phyloP scores from a whole-genome alignment of 176 grass and related monocot species.

The Themeda triandra region DNA sequence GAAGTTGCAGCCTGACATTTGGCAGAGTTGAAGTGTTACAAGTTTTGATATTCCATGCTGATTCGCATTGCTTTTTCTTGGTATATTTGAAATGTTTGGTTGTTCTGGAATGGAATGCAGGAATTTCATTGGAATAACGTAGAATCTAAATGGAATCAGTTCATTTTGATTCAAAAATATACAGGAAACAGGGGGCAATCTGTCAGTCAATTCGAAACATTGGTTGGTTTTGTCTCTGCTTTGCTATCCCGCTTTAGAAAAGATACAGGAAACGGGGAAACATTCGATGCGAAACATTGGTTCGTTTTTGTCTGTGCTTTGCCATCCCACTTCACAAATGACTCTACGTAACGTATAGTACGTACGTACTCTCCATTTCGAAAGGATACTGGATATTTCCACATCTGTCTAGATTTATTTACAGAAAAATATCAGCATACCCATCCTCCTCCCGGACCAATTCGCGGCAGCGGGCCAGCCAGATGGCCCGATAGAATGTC shows the following conservation, averaged over 20 bases:
- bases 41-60: not conserved
- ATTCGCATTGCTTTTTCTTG: not conserved
- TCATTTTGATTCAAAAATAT: not conserved
- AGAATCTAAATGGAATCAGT: not conserved
- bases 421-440: not conserved
- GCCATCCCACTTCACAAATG: not conserved
- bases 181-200: not conserved
- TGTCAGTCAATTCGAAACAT: too few relatives aligned
- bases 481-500: not conserved
- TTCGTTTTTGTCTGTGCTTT: not conserved
- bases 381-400: not conserved
- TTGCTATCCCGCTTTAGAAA: too few relatives aligned
- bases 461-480: not conserved
- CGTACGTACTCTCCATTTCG: not conserved
- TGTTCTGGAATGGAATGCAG: not conserved
- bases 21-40: not conserved
- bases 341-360: accelerated
- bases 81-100: too few relatives aligned
- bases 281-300: not conserved
- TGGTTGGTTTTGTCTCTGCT: too few relatives aligned
- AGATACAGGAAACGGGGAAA: not conserved
- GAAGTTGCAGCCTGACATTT: not conserved
- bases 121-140: not conserved
- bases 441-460: not conserved
- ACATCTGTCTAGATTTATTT: not conserved